Evolutionary conservation across 192 early-diverging fungal genomes (phyloP).

Genomic region (Dissophora globulifera): DNA sequence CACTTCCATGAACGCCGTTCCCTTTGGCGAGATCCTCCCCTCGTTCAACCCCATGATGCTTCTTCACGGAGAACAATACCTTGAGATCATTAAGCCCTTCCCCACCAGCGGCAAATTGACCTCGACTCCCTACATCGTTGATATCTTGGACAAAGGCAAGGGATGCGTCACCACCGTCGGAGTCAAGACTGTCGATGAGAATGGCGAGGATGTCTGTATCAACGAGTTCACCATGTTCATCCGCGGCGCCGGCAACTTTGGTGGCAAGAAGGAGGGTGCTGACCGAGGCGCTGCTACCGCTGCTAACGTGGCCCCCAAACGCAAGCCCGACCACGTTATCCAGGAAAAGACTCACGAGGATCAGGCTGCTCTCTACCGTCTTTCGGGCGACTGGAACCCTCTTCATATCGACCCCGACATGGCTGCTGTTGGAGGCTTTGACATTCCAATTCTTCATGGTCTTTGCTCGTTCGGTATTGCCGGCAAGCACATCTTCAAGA

Average conservation of each 20-base stretch:
- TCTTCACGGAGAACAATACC: constrained; percentile 98
- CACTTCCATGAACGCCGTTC: constrained; percentile 70
- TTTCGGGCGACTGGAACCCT: constrained; percentile 97
- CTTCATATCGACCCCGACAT: constrained; percentile 97
- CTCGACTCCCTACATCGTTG: constrained; percentile 82
- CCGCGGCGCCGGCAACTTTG: constrained; percentile 91
- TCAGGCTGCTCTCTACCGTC: constrained; percentile 95
- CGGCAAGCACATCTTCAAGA: constrained; percentile 87
- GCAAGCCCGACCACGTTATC: constrained; percentile 85
- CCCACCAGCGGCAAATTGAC: constrained; percentile 86
- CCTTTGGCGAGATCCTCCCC: constrained; percentile 77
- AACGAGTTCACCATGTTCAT: constrained; percentile 96
- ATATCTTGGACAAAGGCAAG: constrained; percentile 98
- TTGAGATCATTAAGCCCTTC: constrained; percentile 86
- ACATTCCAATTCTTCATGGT: constrained; percentile 97
- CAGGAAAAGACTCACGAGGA: constrained; percentile 89
- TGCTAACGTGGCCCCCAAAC: constrained; percentile 79
- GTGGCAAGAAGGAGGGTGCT: constrained; percentile 76
- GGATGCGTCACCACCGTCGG: constrained; percentile 85
- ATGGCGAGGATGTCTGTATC: constrained; percentile 79
- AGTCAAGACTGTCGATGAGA: constrained; percentile 81
- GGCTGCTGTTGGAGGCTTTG: constrained; percentile 94
- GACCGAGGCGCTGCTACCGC: constrained; percentile 86
- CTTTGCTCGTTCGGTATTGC: constrained; percentile 94
- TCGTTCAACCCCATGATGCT: constrained; percentile 96